Evolutionary conservation across 1,139 yeast genomes (phyloP), one percentile per base, ranked within the genome.

Genomic region (Saccharomyces hybrid): DNA sequence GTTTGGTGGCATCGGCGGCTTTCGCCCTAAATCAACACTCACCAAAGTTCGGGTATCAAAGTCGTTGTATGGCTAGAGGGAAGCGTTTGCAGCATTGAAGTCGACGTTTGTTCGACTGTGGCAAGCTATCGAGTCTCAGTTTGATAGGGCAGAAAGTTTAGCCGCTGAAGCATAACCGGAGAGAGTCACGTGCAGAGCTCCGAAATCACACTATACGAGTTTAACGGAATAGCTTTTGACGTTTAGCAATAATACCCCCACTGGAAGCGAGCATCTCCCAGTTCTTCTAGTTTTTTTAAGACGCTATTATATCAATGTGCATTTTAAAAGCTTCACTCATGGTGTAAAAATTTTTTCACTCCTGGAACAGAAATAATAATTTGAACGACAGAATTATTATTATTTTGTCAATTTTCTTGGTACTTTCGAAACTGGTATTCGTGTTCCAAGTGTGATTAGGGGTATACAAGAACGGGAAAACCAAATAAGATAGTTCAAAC

Each of bases 201-300:
- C 11, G 24, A 16, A 38, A 38, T 38, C 44, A 38, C 19, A 38
- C 11, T 19, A n/a, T 21, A 38, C 44, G 44, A 38, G 5, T 19
- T 3, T 4, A 7, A 4, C 12, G 19, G 44, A 38, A 38, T 38
- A 38, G 19, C 44, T 38, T 34, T 38, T 19, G 44, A 38, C 24
- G 44, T 38, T 38, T 38, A 19, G 44, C 44, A 38, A 38, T 38
- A 38, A 38, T 38, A 38, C 19, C 44, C 44, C 44, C 44, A 38
- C 19, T 38, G 44, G 44, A 38, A 9, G 44, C 44, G 44, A 38
- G 19, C 26, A 38, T 38, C 19, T 38, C 44, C 26, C 44, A 24
- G 21, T 19, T 19, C 26, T 38, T 38, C 19, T 19, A 9, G 44
- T 38, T 38, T 38, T 14, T 38, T 38, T 11, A 38, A 38, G 44